A percentile compares a stretch with the other conserved stretches of the same genome.
phyloP scores from a whole-genome alignment of 2,329 filamentous ascomycete genomes.

The Cylindrodendrum hubeiense region DNA sequence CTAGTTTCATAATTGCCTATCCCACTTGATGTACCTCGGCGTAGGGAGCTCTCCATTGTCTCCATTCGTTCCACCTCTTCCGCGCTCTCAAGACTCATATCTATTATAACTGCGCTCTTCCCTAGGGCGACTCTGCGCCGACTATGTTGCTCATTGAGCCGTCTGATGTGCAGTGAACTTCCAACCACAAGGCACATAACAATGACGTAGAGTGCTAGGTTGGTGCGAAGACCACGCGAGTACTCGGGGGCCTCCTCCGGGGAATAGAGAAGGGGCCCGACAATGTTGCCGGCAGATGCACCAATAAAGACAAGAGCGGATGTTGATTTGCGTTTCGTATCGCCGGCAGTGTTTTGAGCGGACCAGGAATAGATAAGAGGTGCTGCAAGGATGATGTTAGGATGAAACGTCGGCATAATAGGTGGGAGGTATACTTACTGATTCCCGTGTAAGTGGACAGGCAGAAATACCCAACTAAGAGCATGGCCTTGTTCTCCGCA shows the following conservation, averaged over 20 bases:
- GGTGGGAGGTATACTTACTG: constrained; percentile 48
- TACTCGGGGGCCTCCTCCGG: constrained; percentile 58
- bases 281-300: constrained; percentile 74
- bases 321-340: constrained; percentile 77
- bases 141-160: constrained; percentile 68
- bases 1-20: constrained; percentile 20
- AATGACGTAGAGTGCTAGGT: constrained; percentile 70
- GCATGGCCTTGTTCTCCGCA: constrained; percentile 57
- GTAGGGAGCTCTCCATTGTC: constrained; percentile 40
- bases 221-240: constrained; percentile 67
- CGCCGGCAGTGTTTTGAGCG: constrained; percentile 73
- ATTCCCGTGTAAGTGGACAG: constrained; percentile 67
- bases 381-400: constrained; percentile 46
- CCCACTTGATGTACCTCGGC: constrained; percentile 20
- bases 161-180: constrained; percentile 60
- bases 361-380: constrained; percentile 73
- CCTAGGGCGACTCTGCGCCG: constrained; percentile 67
- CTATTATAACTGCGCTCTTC: constrained; percentile 69
- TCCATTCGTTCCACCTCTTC: constrained; percentile 56
- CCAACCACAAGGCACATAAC: constrained; percentile 64
- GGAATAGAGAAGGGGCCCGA: constrained; percentile 75
- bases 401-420: constrained; percentile 10
- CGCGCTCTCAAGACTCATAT: constrained; percentile 68
- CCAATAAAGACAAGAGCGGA: constrained; percentile 75
- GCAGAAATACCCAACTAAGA: constrained; percentile 69